Conservation (phyloP, 2,329 filamentous ascomycete species). For the Metarhizium humberi region DNA sequence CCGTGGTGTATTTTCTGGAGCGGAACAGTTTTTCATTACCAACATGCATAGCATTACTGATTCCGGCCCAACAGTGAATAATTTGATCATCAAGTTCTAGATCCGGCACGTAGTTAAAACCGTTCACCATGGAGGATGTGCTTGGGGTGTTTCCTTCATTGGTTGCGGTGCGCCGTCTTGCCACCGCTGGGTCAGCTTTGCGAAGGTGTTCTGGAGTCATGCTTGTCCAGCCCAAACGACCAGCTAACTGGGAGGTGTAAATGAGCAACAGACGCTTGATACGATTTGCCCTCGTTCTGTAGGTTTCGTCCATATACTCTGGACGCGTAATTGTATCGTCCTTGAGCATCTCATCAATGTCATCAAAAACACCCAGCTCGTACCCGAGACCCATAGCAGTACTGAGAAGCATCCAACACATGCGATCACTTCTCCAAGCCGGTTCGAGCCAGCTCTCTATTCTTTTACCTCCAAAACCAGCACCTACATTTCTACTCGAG, state of each 20-base stretch:
- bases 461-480: conserved; percentile 67
- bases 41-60: conserved; percentile 85
- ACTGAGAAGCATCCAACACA: conserved; percentile 96
- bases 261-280: conserved; percentile 82
- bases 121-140: conserved; percentile 47
- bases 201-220: conserved; percentile 71
- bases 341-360: conserved; percentile 63
- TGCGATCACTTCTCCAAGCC: conserved; percentile 86
- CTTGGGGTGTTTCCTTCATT: conserved; percentile 51
- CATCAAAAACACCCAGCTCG: conserved; percentile 91
- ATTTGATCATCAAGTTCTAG: conserved; percentile 60
- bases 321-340: conserved; percentile 50
- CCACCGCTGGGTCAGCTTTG: conserved; percentile 46
- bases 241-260: conserved; percentile 89
- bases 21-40: conserved; percentile 85
- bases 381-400: conserved; percentile 85
- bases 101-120: conserved; percentile 58
- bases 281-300: conserved; percentile 67
- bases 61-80: conserved; percentile 85
- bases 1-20: conserved; percentile 77
- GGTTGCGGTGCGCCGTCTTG: conserved; percentile 38
- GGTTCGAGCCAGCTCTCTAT: conserved; percentile 97
- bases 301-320: conserved; percentile 65
- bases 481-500: conserved; percentile 23
- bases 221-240: conserved; percentile 82